phyloP scores from a whole-genome alignment of 2,329 filamentous ascomycete genomes.

The Daldinia eschscholtzii region DNA sequence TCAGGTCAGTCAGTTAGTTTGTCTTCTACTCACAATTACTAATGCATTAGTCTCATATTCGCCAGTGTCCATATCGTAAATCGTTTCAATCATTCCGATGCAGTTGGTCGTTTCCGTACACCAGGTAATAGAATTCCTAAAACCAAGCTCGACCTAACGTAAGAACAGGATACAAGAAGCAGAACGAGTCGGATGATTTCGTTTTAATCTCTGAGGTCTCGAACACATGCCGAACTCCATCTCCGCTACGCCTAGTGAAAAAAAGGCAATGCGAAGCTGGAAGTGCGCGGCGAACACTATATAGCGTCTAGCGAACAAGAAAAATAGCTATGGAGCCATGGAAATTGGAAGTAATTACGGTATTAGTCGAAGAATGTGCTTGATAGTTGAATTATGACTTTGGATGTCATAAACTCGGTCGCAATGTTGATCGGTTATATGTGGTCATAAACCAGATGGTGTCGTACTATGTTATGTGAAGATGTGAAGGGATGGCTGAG shows the following conservation, averaged over 20 bases:
- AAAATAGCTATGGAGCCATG: constrained; percentile 33
- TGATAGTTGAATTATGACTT: constrained; percentile 7
- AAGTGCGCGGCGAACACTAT: constrained; percentile 4
- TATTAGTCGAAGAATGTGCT: not conserved
- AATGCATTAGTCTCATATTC: constrained; percentile 74
- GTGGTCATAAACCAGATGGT: constrained; percentile 19
- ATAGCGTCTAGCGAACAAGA: constrained; percentile 3
- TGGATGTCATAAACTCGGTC: constrained; percentile 13
- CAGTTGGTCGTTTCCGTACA: constrained; percentile 43
- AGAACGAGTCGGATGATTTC: constrained; percentile 33
- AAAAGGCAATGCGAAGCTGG: constrained; percentile 29
- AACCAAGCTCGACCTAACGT: constrained; percentile 20
- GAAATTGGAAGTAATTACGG: not conserved
- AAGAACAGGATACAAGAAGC: constrained; percentile 22
- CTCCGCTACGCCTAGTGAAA: constrained; percentile 41
- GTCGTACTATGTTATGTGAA: constrained; percentile 4
- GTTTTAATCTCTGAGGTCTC: constrained; percentile 47
- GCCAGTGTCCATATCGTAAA: constrained; percentile 71
- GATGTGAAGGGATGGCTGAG: constrained; percentile 19
- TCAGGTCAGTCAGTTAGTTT: not conserved
- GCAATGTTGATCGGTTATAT: constrained; percentile 8
- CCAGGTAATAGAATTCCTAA: constrained; percentile 14
- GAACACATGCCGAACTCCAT: constrained; percentile 52
- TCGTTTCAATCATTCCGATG: constrained; percentile 49
- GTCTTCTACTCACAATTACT: constrained; percentile 63